Evolutionary conservation across 768 basidiomycete species (phyloP).

Genomic region (Favolaschia claudopus): DNA sequence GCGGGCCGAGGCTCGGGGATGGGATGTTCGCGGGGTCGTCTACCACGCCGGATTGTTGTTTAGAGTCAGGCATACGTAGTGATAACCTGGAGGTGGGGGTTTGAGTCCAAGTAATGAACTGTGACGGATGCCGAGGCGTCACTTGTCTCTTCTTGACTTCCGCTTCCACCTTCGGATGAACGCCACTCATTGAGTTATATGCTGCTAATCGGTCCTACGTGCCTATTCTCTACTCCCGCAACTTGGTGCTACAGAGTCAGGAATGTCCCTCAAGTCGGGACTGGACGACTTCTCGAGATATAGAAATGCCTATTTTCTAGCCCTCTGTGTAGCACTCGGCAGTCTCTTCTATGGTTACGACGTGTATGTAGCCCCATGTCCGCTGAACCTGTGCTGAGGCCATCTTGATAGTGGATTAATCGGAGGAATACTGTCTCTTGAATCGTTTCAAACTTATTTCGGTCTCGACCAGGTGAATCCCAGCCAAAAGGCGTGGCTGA

Average conservation of each 20-base stretch:
- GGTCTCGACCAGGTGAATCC: constrained; percentile 48
- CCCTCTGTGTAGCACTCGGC: constrained; percentile 54
- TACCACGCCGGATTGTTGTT: constrained; percentile 16
- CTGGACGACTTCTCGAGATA: constrained; percentile 37
- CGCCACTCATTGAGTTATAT: too few relatives aligned
- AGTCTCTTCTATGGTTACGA: constrained; percentile 61
- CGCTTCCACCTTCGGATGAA: too few relatives aligned
- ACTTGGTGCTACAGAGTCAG: not conserved
- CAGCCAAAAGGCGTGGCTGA: constrained; percentile 47
- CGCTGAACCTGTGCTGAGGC: constrained; percentile 10
- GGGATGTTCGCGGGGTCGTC: constrained; percentile 23
- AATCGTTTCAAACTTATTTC: constrained; percentile 57
- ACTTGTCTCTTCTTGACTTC: too few relatives aligned
- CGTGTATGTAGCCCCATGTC: constrained; percentile 32
- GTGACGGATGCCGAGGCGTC: too few relatives aligned
- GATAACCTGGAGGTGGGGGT: not conserved
- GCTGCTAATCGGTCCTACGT: too few relatives aligned
- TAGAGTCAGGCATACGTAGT: constrained; percentile 26
- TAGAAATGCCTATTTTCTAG: constrained; percentile 55
- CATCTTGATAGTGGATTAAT: constrained; percentile 48
- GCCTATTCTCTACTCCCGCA: too few relatives aligned
- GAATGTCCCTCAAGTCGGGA: constrained; percentile 35
- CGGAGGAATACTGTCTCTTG: constrained; percentile 54
- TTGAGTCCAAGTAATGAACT: not conserved
- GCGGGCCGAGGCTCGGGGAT: constrained; percentile 13